Base-by-base conservation (phyloP, 441 rosid species). In the Gossypium davidsonii region DNA sequence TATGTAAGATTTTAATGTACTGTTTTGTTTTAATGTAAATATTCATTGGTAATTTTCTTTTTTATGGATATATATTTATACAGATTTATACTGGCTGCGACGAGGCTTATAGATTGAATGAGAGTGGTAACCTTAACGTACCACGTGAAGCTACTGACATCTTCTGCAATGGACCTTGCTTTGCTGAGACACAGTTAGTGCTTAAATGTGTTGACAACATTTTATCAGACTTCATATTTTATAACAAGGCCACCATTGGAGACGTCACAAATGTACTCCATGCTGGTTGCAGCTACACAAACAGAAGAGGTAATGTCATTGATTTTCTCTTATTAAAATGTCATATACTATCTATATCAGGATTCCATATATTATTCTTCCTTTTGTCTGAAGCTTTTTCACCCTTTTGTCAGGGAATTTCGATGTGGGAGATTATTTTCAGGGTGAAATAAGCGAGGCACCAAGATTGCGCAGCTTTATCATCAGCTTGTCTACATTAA, bases 111-210 rank as follows among this genome's bases (percentile, higher is more conserved):
- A 87, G 89, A 77, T 70, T 88, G 76, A 80, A 81, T 7, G 79
- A 68, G 65, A 71, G 81, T 75, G 91, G 92, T 39, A 78, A 84
- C 73, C 61, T 86, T 58, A 82, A 84, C 26, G 83, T 86, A 14
- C 89, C 88, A 52, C 79, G 48, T 4, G 87, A 80, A 46, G 89
- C 83, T 6, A 85, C 87, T 20, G 84, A 87, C 3, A 39, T 52
- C 15, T 84, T 86, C 86, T 88, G 92, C 72, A 67, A 68, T 0
- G 89, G 89, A 60, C 90, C 91, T 71, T 90, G 91, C 73, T 23
- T 81, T 0, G 78, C 73, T 0, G 91, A 90, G 83, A 88, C 91
- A 18, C 81, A 79, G 6, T 64, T 67, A 25, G 85, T 87, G 53
- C 89, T 90, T 14, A 66, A 72, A 51, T 90, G 95, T 20, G 76